Percentiles rank a stretch among this genome's conserved stretches.
Evolutionary conservation across 768 basidiomycete species (phyloP).

Genomic region (Naematelia aurantialba): DNA sequence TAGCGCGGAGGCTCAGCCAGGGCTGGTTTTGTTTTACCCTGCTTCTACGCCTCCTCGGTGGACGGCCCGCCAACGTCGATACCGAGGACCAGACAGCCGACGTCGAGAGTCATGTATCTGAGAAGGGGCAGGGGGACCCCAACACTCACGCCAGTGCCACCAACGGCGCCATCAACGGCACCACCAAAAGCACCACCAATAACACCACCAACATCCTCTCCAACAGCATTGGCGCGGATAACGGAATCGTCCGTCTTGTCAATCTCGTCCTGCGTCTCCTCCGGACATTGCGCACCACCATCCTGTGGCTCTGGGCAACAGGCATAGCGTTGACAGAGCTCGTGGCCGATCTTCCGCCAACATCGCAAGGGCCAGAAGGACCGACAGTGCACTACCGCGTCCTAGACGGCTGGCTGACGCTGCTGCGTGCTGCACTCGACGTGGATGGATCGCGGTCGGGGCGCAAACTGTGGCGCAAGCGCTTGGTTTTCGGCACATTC

Average conservation of each 20-base stretch:
- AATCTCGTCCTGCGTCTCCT: not conserved
- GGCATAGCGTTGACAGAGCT: not conserved
- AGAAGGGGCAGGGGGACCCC: no score
- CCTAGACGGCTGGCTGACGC: not conserved
- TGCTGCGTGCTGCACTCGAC: not conserved
- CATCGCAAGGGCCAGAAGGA: no score
- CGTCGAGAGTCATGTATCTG: no score
- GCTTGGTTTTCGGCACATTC: slow-evolving; percentile 21
- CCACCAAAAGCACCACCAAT: not conserved
- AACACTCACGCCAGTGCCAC: no score
- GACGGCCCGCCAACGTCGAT: slow-evolving; percentile 8
- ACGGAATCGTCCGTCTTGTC: no score
- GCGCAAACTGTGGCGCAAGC: not conserved
- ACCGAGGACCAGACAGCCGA: no score
- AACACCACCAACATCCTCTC: not conserved
- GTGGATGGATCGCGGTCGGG: not conserved
- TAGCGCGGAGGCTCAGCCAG: slow-evolving; percentile 65
- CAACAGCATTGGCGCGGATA: no score
- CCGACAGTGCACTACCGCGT: not conserved
- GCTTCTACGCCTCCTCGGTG: slow-evolving; percentile 64
- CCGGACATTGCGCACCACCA: not conserved
- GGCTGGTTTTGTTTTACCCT: slow-evolving; percentile 84
- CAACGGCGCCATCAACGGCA: not conserved
- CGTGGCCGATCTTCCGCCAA: not conserved
- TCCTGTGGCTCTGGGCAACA: not conserved